Evolutionary conservation across 2,329 filamentous ascomycete genomes (phyloP).

Genomic region (Endoconidiophora laricicola): DNA sequence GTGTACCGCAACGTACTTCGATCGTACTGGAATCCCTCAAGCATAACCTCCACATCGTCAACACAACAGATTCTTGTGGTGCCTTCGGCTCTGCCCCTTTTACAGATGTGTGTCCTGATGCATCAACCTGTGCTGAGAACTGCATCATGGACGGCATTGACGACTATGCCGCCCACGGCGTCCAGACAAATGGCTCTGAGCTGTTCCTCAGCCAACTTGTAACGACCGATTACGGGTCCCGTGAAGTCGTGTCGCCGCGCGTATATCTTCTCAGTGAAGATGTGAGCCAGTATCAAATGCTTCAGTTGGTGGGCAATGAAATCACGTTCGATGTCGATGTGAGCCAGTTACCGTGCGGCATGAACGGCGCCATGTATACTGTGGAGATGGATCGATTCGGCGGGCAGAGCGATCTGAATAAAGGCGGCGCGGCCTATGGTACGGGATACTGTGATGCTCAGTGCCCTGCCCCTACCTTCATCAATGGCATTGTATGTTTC

Average conservation of each 20-base stretch:
- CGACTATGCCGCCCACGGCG: constrained; percentile 29
- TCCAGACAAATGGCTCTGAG: constrained; percentile 27
- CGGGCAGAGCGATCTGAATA: constrained; percentile 30
- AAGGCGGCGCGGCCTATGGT: constrained; percentile 34
- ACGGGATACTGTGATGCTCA: constrained; percentile 37
- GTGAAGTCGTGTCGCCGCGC: constrained; percentile 25
- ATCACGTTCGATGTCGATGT: constrained; percentile 52
- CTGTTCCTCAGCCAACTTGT: constrained; percentile 36
- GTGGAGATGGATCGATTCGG: constrained; percentile 36
- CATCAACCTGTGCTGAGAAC: constrained; percentile 24
- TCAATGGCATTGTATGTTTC: constrained; percentile 10
- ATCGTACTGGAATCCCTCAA: background rate
- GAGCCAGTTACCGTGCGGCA: constrained; percentile 43
- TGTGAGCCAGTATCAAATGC: constrained; percentile 36
- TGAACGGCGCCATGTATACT: constrained; percentile 50
- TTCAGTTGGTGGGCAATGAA: constrained; percentile 44
- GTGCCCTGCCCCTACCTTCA: constrained; percentile 33
- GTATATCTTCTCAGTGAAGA: constrained; percentile 41
- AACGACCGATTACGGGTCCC: constrained; percentile 25
- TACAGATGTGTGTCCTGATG: background rate
- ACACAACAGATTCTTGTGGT: background rate
- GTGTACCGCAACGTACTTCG: background rate
- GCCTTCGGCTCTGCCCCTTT: background rate
- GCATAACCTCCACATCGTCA: background rate
- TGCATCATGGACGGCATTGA: constrained; percentile 31